phyloP scores from a whole-genome alignment of 2,329 filamentous ascomycete genomes.

The Aureobasidium vineae region DNA sequence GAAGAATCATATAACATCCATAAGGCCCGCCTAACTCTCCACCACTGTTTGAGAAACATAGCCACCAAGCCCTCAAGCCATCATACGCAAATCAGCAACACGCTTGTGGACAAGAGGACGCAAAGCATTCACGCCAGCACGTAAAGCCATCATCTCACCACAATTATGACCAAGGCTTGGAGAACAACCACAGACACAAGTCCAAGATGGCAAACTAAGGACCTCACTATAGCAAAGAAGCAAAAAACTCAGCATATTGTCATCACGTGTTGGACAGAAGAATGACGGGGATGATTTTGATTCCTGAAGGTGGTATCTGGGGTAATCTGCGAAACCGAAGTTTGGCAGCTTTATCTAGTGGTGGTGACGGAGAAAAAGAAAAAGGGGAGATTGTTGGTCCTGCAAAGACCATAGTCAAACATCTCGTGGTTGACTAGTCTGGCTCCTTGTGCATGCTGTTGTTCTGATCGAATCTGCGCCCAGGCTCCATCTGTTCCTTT shows the following conservation, averaged over 20 bases:
- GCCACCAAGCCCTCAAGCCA: not conserved
- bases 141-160: not conserved
- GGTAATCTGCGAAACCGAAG: not conserved
- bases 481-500: not conserved
- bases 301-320: not conserved
- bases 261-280: not conserved
- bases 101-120: not conserved
- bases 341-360: not conserved
- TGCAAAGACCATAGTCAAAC: not conserved
- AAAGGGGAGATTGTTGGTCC: not conserved
- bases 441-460: not conserved
- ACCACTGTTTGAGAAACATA: not conserved
- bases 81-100: not conserved
- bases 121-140: not conserved
- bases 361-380: not conserved
- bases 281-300: not conserved
- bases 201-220: constrained; percentile 28
- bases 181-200: constrained; percentile 34
- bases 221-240: not conserved
- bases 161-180: constrained; percentile 31
- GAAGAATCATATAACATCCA: not conserved
- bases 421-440: not conserved
- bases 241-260: constrained; percentile 3
- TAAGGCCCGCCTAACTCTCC: not conserved
- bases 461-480: not conserved